phyloP scores from a whole-genome alignment of 768 basidiomycete genomes.

The Lyophyllum decastes region DNA sequence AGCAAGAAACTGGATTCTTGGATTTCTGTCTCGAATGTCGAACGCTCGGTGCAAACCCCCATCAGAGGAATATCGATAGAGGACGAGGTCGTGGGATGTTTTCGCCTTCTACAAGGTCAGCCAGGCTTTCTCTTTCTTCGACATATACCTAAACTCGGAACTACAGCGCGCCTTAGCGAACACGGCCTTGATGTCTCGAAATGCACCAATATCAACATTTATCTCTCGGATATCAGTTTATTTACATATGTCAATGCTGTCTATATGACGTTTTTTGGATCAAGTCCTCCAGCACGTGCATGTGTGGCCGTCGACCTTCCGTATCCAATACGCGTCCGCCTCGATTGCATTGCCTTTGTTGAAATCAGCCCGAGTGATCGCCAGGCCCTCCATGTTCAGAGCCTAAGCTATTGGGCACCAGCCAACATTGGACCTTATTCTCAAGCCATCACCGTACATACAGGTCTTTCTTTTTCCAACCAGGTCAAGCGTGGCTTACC shows the following conservation, averaged over 20 bases:
- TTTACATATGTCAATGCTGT: constrained; percentile 78
- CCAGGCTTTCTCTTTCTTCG: background rate
- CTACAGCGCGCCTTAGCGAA: constrained; percentile 51
- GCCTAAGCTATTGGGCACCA: constrained; percentile 97
- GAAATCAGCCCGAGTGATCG: constrained; percentile 44
- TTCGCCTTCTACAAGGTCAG: constrained; percentile 63
- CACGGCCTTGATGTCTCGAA: constrained; percentile 55
- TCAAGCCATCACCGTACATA: constrained; percentile 80
- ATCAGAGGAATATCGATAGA: constrained; percentile 48
- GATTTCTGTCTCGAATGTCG: constrained; percentile 68
- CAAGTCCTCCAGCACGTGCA: constrained; percentile 92
- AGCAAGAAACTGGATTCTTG: constrained; percentile 53
- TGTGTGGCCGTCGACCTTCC: constrained; percentile 85
- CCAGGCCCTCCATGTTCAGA: constrained; percentile 89
- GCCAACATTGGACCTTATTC: constrained; percentile 99
- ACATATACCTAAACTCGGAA: background rate
- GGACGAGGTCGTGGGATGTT: constrained; percentile 73
- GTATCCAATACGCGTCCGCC: constrained; percentile 49
- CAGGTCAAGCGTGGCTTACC: background rate
- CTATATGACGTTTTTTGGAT: constrained; percentile 83
- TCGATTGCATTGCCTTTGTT: constrained; percentile 83
- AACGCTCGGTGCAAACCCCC: constrained; percentile 19
- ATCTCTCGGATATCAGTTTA: constrained; percentile 78
- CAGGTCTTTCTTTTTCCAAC: background rate
- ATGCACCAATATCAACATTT: constrained; percentile 78